Conservation (phyloP, 164 flowering plant species). For the Berberis thunbergii region DNA sequence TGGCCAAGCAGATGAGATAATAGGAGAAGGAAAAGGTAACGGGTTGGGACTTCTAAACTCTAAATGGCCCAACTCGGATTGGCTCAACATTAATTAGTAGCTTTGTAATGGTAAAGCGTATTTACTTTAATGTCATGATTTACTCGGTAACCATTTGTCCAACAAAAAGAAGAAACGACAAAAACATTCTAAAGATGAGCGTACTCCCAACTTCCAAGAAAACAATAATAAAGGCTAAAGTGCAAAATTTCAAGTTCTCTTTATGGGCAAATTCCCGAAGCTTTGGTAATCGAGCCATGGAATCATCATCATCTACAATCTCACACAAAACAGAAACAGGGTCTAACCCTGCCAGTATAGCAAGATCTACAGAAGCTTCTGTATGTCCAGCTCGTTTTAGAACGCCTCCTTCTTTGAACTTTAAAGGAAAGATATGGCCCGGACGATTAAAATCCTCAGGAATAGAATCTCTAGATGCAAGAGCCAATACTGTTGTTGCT, state of each 20-base stretch:
- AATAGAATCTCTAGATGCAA: constrained; percentile 71
- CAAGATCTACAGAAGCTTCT: constrained; percentile 92
- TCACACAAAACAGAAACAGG: constrained; percentile 86
- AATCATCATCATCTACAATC: constrained; percentile 93
- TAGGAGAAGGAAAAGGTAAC: too few species aligned
- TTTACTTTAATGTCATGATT: too few species aligned
- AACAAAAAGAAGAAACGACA: too few species aligned
- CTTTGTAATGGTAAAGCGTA: too few species aligned
- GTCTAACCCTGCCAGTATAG: constrained; percentile 71
- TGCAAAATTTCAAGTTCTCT: constrained; percentile 56
- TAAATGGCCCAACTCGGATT: too few species aligned
- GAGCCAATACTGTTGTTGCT: constrained; percentile 65
- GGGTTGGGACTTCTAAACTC: too few species aligned
- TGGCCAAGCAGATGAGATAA: too few species aligned
- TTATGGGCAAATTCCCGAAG: constrained; percentile 62
- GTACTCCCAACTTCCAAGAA: too few species aligned
- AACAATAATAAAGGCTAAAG: too few species aligned
- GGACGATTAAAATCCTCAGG: constrained; percentile 93
- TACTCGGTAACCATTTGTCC: too few species aligned
- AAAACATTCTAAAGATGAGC: too few species aligned
- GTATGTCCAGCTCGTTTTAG: constrained; percentile 95
- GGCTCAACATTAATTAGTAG: too few species aligned
- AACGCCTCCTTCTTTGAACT: constrained; percentile 93
- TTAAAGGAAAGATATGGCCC: constrained; percentile 90
- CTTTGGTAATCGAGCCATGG: constrained; percentile 88